These are phyloP conservation scores for Acorus gramineus DNA, from an alignment of 106 monocot species.

Conservation along the genomic window DNA sequence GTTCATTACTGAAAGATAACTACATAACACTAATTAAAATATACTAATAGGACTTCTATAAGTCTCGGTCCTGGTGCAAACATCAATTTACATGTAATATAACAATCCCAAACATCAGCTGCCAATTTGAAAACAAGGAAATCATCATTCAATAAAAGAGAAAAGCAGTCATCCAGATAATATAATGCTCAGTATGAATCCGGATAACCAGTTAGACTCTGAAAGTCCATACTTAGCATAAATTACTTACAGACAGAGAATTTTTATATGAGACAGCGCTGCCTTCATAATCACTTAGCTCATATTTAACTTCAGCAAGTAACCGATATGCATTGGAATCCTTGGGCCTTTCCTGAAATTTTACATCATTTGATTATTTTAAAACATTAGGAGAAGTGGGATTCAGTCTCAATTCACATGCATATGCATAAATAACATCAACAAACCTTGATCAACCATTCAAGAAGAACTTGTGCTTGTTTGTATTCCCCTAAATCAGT, in stretches of 20 bases:
- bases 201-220: too few species aligned
- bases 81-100: too few species aligned
- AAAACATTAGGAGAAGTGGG: too few species aligned
- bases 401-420: not conserved
- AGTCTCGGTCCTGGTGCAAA: too few species aligned
- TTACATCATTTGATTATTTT: too few species aligned
- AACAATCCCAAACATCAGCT: too few species aligned
- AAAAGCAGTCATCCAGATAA: not conserved
- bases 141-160: not conserved
- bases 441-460: conserved; percentile 63
- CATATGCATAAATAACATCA: not conserved
- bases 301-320: conserved; percentile 83
- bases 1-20: too few species aligned
- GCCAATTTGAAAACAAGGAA: too few species aligned
- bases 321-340: conserved; percentile 63
- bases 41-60: too few species aligned
- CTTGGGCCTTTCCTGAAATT: conserved; percentile 54
- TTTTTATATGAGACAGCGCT: conserved; percentile 70
- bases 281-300: conserved; percentile 73
- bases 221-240: too few species aligned
- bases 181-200: not conserved
- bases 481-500: conserved; percentile 74
- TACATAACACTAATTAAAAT: too few species aligned
- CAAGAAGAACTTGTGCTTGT: conserved; percentile 56
- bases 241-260: conserved; percentile 62